Conservation (phyloP, 2,329 filamentous ascomycete species). For the Fusarium buharicum region DNA sequence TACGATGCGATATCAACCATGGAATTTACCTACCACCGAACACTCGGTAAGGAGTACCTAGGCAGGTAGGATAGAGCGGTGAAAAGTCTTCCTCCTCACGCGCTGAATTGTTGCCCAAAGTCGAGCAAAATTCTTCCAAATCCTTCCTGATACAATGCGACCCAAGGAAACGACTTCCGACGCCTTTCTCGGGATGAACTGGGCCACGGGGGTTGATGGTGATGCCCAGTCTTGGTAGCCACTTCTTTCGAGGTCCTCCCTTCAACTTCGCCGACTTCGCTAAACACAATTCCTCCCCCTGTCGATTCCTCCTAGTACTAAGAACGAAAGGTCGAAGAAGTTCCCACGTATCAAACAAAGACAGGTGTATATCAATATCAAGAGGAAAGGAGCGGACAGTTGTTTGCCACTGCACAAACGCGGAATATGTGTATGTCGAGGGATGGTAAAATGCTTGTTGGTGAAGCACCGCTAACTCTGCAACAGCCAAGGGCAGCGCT, state of each 20-base stretch:
- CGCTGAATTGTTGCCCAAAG: constrained; percentile 5
- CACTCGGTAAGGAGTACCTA: background rate
- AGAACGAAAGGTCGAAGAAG: background rate
- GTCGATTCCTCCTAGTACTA: background rate
- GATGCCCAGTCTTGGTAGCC: constrained; percentile 1
- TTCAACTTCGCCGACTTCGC: constrained; percentile 2
- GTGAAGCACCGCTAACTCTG: constrained; percentile 7
- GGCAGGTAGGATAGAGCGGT: constrained; percentile 6
- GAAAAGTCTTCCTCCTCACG: constrained; percentile 14
- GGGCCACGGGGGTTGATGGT: constrained; percentile 2
- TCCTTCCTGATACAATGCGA: constrained; percentile 4
- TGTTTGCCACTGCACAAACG: background rate
- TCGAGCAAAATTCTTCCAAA: constrained; percentile 3
- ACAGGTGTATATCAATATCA: background rate
- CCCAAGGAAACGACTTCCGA: background rate
- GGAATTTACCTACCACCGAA: background rate
- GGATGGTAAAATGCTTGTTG: constrained; percentile 20
- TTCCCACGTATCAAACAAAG: background rate
- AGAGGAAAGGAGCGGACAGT: background rate
- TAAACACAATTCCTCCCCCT: background rate
- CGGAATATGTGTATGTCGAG: constrained; percentile 1
- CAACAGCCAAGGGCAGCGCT: background rate
- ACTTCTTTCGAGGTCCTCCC: constrained; percentile 13
- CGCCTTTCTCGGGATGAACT: constrained; percentile 13
- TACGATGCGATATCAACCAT: constrained; percentile 14